Evolutionary conservation across 139 green algal species (phyloP).

Genomic region (Ulvella scutata): DNA sequence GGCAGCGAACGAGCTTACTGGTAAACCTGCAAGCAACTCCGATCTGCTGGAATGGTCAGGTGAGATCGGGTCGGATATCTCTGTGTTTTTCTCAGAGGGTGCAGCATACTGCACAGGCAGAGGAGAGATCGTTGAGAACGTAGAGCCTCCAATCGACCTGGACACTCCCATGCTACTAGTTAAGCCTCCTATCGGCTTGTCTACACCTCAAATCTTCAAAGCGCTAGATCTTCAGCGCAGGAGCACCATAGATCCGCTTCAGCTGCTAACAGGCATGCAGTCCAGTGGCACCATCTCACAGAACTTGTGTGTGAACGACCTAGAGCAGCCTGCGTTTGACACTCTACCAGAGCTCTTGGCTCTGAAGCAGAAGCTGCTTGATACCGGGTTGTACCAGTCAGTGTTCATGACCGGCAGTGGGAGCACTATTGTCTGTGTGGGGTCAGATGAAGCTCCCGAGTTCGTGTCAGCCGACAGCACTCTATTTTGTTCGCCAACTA

Average conservation of each 20-base stretch:
- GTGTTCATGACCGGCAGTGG: constrained; percentile 98
- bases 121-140: constrained; percentile 86
- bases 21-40: constrained; percentile 40
- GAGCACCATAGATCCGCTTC: constrained; percentile 53
- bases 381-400: constrained; percentile 26
- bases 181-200: constrained; percentile 70
- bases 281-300: constrained; percentile 12
- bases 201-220: constrained; percentile 87
- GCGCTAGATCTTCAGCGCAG: constrained; percentile 64
- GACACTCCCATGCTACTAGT: constrained; percentile 74
- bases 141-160: constrained; percentile 60
- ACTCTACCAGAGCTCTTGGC: constrained; percentile 59
- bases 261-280: constrained; percentile 47
- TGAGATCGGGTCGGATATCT: constrained; percentile 93
- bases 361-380: constrained; percentile 62
- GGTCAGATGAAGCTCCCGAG: constrained; percentile 33
- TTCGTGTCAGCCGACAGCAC: constrained; percentile 30
- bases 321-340: constrained; percentile 88
- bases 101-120: constrained; percentile 91
- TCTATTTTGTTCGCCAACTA: constrained; percentile 61
- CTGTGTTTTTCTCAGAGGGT: constrained; percentile 86
- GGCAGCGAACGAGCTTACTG: constrained; percentile 87
- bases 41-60: constrained; percentile 77
- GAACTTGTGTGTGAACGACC: constrained; percentile 70
- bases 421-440: constrained; percentile 74